Base-by-base conservation (phyloP, 306 rosid species). In the Cucurbita argyrosperma region DNA sequence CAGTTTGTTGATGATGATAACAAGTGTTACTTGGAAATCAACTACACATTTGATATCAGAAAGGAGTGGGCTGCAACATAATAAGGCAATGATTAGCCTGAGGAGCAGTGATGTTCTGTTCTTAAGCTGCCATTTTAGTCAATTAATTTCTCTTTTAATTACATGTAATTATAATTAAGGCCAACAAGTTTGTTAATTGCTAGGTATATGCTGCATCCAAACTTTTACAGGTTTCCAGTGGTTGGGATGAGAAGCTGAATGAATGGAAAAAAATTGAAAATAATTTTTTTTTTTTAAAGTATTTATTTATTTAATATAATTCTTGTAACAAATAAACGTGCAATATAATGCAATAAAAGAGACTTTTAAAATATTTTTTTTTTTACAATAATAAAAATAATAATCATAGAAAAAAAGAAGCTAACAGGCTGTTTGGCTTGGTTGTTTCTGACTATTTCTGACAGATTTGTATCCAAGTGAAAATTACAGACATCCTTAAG, bases 1-100 rank as follows among this genome's bases (percentile, higher is more conserved):
- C 78, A 84, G 84, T 84, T 84, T 76, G 72, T 84, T n/a, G 84
- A 84, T 38, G 87, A 84, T 74, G 87, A 84, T 54, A 81, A 84
- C 84, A 84, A 81, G 81, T 84, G 87, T 78, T 81, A 84, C 87
- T 78, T 84, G 84, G 84, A 81, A 79, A 84, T 84, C 76, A 84
- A 81, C 74, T 84, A 81, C 83, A 84, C 81, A 58, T 84, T 81
- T 14, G 84, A 84, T 51, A 84, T 84, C 72, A 75, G 77, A 78
- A 84, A 81, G 83, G 87, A 79, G 35, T 84, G 87, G 87, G 84
- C 83, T 39, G 74, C 83, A 15, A 56, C 80, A 23, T 76, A 71
- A 67, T 30, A 30, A 51, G 57, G 7, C 62, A 64, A 15, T 62
- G 12, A 68, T 21, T 35, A 3, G 18, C 10, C 52, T 67, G 58